Evolutionary conservation across 768 basidiomycete species (phyloP).

Genomic region (Lactifluus pinguis): DNA sequence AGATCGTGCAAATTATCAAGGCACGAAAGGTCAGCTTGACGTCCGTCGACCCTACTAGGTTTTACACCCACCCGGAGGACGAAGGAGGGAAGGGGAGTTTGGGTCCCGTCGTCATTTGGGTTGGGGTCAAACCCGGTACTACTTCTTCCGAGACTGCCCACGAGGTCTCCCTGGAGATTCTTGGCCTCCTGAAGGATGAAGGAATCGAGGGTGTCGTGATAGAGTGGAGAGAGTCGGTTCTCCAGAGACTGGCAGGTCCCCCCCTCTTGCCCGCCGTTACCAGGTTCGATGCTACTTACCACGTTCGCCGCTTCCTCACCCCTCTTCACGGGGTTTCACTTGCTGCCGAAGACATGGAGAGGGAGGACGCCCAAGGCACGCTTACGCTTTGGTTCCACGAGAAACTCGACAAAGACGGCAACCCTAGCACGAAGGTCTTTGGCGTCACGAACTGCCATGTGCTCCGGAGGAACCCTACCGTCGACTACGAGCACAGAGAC

Average conservation of each 20-base stretch:
- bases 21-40: not conserved
- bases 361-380: not conserved
- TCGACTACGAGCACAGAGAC: slow-evolving; percentile 7
- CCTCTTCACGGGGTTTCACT: not conserved
- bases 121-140: slow-evolving; percentile 15
- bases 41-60: not conserved
- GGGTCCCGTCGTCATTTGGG: slow-evolving; percentile 23
- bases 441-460: slow-evolving; percentile 28
- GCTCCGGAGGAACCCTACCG: slow-evolving; percentile 21
- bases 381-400: not conserved
- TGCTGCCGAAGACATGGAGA: not conserved
- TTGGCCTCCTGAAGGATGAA: not conserved
- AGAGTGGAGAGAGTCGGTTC: not conserved
- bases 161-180: slow-evolving; percentile 19
- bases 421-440: slow-evolving; percentile 23
- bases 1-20: not conserved
- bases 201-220: not conserved
- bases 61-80: not conserved
- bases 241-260: not conserved
- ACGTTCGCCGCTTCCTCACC: not conserved
- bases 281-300: not conserved
- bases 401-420: slow-evolving; percentile 17
- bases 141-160: slow-evolving; percentile 18
- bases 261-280: not conserved
- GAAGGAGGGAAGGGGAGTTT: slow-evolving; percentile 12